phyloP scores from a whole-genome alignment of 768 basidiomycete genomes.

The Kwoniella bestiolae region DNA sequence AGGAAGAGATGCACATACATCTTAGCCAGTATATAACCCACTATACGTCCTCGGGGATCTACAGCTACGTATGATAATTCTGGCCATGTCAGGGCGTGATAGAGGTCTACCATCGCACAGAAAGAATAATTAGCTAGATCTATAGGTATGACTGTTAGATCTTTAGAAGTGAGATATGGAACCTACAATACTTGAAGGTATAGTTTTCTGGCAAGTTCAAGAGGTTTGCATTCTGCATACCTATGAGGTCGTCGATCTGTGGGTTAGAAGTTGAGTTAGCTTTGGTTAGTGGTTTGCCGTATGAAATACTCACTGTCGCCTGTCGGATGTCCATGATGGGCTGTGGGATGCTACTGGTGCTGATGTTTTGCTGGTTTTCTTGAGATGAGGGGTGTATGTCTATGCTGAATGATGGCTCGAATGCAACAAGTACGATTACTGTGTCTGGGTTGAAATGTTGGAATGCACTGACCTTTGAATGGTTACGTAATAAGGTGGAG shows the following conservation, averaged over 20 bases:
- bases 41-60: constrained; percentile 82
- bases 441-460: background rate
- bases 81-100: constrained; percentile 90
- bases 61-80: constrained; percentile 91
- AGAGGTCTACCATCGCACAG: constrained; percentile 68
- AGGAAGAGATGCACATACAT: constrained; percentile 65
- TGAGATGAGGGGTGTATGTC: background rate
- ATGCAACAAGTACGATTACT: too few relatives aligned
- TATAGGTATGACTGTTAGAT: too few relatives aligned
- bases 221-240: constrained; percentile 92
- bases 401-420: too few relatives aligned
- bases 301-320: constrained; percentile 55
- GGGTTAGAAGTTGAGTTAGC: background rate
- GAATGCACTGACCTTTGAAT: background rate
- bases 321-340: constrained; percentile 59
- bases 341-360: too few relatives aligned
- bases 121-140: background rate
- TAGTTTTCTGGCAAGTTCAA: constrained; percentile 94
- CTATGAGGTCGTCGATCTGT: constrained; percentile 82
- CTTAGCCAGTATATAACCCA: constrained; percentile 94
- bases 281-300: too few relatives aligned
- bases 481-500: background rate
- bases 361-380: too few relatives aligned
- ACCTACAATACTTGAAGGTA: constrained; percentile 66
- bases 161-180: background rate